Percentiles rank a stretch among this genome's conserved stretches.
Evolutionary conservation across 805 yeast species (phyloP).

Genomic region (Blastobotrys mokoenaii): DNA sequence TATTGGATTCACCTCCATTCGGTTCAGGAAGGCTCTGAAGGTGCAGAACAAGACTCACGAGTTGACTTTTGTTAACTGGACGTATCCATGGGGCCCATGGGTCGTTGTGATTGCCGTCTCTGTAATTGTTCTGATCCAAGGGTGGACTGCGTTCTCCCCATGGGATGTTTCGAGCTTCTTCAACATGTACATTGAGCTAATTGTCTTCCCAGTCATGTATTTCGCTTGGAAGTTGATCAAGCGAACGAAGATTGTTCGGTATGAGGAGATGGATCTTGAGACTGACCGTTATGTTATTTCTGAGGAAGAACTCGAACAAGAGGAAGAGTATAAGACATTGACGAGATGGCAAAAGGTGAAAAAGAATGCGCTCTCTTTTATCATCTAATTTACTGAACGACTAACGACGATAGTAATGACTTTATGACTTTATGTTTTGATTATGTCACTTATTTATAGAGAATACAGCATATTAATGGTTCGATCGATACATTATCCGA

Average conservation of each 20-base stretch:
- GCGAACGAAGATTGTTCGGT: constrained; percentile 54
- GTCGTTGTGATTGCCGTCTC: constrained; percentile 39
- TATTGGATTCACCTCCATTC: constrained; percentile 44
- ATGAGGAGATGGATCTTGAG: constrained; percentile 71
- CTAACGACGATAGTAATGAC: neutral
- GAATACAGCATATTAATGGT: too few species aligned
- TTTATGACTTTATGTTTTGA: neutral
- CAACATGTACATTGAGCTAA: constrained; percentile 56
- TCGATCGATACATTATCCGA: too few species aligned
- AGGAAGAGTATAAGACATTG: constrained; percentile 29
- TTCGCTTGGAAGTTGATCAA: constrained; percentile 51
- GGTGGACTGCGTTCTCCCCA: constrained; percentile 56
- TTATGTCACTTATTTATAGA: neutral
- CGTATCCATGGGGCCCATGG: constrained; percentile 42
- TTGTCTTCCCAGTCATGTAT: constrained; percentile 45
- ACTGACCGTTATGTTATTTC: constrained; percentile 58
- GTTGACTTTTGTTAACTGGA: constrained; percentile 43
- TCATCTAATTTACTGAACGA: constrained; percentile 3
- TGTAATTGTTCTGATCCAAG: constrained; percentile 49
- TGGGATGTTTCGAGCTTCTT: constrained; percentile 60
- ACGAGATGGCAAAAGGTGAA: constrained; percentile 10
- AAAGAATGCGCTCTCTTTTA: constrained; percentile 3
- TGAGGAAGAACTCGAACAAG: constrained; percentile 38
- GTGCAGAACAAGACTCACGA: constrained; percentile 33
- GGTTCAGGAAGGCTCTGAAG: constrained; percentile 43